Percentiles rank a stretch among this genome's conserved stretches.
phyloP scores from a whole-genome alignment of 352 stramenopile species.

The Pythium chondricola region DNA sequence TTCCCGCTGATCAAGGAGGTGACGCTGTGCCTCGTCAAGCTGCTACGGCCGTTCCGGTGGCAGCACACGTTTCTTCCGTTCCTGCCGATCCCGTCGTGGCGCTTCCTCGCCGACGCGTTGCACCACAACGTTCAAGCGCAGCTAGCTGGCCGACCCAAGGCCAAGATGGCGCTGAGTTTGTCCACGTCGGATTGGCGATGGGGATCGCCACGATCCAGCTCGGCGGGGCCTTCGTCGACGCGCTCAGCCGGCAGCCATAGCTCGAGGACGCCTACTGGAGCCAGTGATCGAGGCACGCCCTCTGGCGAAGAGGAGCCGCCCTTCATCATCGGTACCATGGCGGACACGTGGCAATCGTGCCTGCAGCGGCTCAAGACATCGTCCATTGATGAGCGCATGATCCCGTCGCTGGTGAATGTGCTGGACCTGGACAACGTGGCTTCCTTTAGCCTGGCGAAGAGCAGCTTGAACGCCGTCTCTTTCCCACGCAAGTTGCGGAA shows the following conservation, averaged over 20 bases:
- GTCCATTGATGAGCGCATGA: slow-evolving; percentile 42
- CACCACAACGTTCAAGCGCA: slow-evolving; percentile 51
- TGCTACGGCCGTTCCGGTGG: slow-evolving; percentile 78
- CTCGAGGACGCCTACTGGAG: no score
- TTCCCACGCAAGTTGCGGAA: slow-evolving; percentile 71
- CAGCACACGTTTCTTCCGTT: slow-evolving; percentile 76
- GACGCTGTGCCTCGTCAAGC: slow-evolving; percentile 52
- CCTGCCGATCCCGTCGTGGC: slow-evolving; percentile 63
- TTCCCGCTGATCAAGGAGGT: slow-evolving; percentile 76
- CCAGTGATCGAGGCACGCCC: neutral
- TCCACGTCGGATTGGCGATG: slow-evolving; percentile 63
- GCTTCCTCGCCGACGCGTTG: slow-evolving; percentile 57
- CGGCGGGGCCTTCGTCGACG: slow-evolving; percentile 16
- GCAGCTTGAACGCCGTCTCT: slow-evolving; percentile 41
- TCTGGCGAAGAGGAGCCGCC: slow-evolving; percentile 38
- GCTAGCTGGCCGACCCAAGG: slow-evolving; percentile 42
- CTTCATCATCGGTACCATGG: slow-evolving; percentile 59
- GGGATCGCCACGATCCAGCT: slow-evolving; percentile 24
- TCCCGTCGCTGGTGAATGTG: slow-evolving; percentile 57
- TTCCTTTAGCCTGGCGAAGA: slow-evolving; percentile 47
- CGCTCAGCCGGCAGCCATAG: slow-evolving; percentile 11
- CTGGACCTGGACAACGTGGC: slow-evolving; percentile 58
- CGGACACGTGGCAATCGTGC: slow-evolving; percentile 65
- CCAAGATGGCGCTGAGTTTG: slow-evolving; percentile 46
- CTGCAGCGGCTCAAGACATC: slow-evolving; percentile 37